Percentiles rank a stretch among this genome's conserved stretches.
Evolutionary conservation across 306 rosid genomes (phyloP).

Genomic region (Malus domestica): ASM211411v1 NC_041803.1:26977001-26977500

Average conservation of each 20-base stretch:
- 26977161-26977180: background rate
- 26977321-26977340: background rate
- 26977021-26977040: background rate
- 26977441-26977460: background rate
- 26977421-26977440: background rate
- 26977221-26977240: background rate
- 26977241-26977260: background rate
- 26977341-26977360: background rate
- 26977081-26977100: background rate
- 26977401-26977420: background rate
- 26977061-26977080: background rate
- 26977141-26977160: background rate
- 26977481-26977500: background rate
- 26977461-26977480: background rate
- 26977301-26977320: background rate
- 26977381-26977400: too few species aligned
- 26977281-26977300: background rate
- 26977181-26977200: background rate
- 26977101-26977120: background rate
- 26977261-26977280: background rate
- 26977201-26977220: background rate
- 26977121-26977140: background rate
- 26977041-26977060: background rate
- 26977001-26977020: background rate
- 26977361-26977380: too few species aligned